A percentile compares a stretch with the other conserved stretches of the same genome.
These are phyloP conservation scores for Elongisporangium prolatum DNA, from an alignment of 352 stramenopile species.

Conservation along the genomic window DNA sequence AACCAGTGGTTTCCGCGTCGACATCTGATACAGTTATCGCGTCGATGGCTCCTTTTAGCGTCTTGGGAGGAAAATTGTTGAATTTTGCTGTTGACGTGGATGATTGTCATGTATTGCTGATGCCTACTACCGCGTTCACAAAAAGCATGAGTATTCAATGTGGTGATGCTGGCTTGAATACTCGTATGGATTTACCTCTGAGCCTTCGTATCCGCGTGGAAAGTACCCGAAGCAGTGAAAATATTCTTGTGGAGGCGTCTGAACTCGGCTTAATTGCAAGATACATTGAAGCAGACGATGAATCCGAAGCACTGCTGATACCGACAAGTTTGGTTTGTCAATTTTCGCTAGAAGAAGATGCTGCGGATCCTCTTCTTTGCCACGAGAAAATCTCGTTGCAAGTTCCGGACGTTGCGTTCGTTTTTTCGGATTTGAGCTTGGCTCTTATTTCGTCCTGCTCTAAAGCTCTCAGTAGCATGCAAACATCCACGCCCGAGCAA, in stretches of 20 bases:
- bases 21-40: constrained; percentile 16
- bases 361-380: constrained; percentile 24
- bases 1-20: constrained; percentile 14
- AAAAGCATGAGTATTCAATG: constrained; percentile 28
- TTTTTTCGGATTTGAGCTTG: constrained; percentile 66
- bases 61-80: constrained; percentile 50
- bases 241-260: constrained; percentile 41
- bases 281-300: constrained; percentile 39
- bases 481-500: constrained; percentile 61
- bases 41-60: constrained; percentile 59
- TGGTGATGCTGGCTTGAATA: constrained; percentile 43
- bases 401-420: constrained; percentile 56
- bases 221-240: constrained; percentile 40
- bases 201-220: constrained; percentile 38
- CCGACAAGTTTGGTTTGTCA: constrained; percentile 40
- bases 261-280: constrained; percentile 45
- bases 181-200: constrained; percentile 43
- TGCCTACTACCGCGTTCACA: constrained; percentile 39
- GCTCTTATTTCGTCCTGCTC: constrained; percentile 53
- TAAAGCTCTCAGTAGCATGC: constrained; percentile 39
- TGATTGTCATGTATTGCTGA: constrained; percentile 48
- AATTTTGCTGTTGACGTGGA: constrained; percentile 44
- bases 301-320: constrained; percentile 37
- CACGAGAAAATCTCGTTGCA: constrained; percentile 51
- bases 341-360: constrained; percentile 50